Evolutionary conservation across 2,329 filamentous ascomycete genomes (phyloP), one percentile per base, ranked within the genome.

Genomic region (Volutella citrinella): DNA sequence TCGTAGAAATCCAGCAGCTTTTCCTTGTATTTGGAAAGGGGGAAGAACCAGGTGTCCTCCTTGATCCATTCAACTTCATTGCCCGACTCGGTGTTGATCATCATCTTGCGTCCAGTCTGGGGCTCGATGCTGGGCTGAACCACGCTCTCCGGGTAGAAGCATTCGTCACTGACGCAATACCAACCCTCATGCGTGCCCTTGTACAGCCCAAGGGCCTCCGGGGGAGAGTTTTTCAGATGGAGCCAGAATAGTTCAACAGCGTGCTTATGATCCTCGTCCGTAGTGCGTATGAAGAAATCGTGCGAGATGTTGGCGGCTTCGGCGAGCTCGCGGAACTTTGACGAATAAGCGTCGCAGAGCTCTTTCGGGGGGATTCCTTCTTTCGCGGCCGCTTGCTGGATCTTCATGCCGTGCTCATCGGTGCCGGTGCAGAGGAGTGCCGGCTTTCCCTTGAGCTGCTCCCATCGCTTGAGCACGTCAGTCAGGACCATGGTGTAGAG

Each of bases 361-460:
- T 82, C 70, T 59, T 91, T 86, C 0, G 89, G 83, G 0, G 82
- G 74, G 32, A 84, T 74, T 5, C 78, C 78, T 11, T 85, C 80
- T 48, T 80, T 77, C 7, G 74, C 69, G 2, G 93, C 87, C 1
- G 91, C 91, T 60, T 82, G 84, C 60, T 98, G 93, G 15, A 97
- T 84, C 73, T 98, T 98, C 78, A 96, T 85, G 26, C 93, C 93
- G 68, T 98, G 91, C 63, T 98, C 93, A 60, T 98, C 93, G 21
- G 90, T 97, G 38, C 93, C 93, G 2, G 93, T 98, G 51, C 84
- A 82, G 11, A 98, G 69, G 44, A 87, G 72, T 5, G 90, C 84
- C 29, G 73, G 66, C 19, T 78, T 61, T 22, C 87, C 87, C 40
- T 83, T 78, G 32, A 98, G 72, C 19, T 78, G 68, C 57, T 94